These are phyloP conservation scores for Pythium guiyangense DNA, from an alignment of 352 stramenopile genomes.

Conservation along the genomic window DNA sequence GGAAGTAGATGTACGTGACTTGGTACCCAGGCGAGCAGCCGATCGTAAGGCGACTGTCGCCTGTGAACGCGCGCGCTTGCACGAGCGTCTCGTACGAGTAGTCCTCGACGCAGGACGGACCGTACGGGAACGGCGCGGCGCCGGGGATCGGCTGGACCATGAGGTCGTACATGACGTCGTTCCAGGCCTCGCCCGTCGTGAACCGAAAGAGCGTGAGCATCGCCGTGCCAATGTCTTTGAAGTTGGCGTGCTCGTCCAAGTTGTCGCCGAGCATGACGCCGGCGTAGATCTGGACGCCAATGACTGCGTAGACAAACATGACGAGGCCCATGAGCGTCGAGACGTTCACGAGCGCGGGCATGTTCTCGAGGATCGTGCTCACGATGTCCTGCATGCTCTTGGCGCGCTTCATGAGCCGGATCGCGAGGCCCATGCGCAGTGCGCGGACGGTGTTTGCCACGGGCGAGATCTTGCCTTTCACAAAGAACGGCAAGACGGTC, in stretches of 20 bases:
- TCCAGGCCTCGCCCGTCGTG: conserved; percentile 69
- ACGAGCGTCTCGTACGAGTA: conserved; percentile 28
- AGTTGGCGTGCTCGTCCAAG: conserved; percentile 61
- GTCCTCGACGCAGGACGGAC: conserved; percentile 29
- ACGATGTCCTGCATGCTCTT: conserved; percentile 62
- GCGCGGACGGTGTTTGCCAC: conserved; percentile 54
- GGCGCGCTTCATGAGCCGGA: conserved; percentile 40
- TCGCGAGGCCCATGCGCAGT: conserved; percentile 54
- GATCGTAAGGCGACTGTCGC: conserved; percentile 29
- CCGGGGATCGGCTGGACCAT: conserved; percentile 31
- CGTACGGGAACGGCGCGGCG: conserved; percentile 20
- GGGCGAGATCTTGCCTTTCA: conserved; percentile 32
- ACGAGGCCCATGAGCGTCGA: conserved; percentile 59
- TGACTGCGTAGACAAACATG: conserved; percentile 78
- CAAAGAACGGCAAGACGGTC: conserved; percentile 38
- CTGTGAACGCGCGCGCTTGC: conserved; percentile 17
- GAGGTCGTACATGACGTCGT: conserved; percentile 78
- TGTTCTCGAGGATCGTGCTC: conserved; percentile 61
- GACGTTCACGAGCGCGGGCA: conserved; percentile 76
- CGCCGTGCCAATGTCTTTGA: conserved; percentile 41
- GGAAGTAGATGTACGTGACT: conserved; percentile 67
- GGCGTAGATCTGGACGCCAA: conserved; percentile 76
- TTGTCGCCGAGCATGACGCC: conserved; percentile 44
- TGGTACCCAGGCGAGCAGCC: conserved; percentile 26
- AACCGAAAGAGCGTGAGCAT: conserved; percentile 67